Evolutionary conservation across 2,329 filamentous ascomycete genomes (phyloP).

Genomic region (Aspergillus fischeri): DNA sequence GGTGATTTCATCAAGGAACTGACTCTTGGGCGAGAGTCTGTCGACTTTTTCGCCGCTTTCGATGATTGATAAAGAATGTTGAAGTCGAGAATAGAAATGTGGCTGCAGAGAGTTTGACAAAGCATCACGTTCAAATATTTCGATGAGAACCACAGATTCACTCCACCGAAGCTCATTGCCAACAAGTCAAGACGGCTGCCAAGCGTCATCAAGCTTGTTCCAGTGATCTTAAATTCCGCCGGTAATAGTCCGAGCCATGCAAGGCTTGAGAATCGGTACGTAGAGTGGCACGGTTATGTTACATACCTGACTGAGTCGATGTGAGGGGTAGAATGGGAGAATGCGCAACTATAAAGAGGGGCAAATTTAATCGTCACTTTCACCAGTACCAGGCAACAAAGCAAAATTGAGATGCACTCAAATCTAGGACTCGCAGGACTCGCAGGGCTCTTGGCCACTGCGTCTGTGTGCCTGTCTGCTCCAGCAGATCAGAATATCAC

Average conservation of each 20-base stretch:
- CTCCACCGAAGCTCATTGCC: too few species aligned
- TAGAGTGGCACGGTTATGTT: neutral
- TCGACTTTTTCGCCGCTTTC: too few species aligned
- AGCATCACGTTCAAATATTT: too few species aligned
- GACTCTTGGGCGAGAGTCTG: too few species aligned
- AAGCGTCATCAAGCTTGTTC: neutral
- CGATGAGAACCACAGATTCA: too few species aligned
- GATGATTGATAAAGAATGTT: too few species aligned
- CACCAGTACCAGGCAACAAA: neutral
- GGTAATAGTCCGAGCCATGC: neutral
- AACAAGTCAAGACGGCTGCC: neutral
- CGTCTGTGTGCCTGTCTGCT: conserved; percentile 9
- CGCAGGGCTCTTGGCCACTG: conserved; percentile 4
- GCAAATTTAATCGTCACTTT: too few species aligned
- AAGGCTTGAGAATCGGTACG: neutral
- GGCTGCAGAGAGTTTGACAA: too few species aligned
- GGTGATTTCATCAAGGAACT: too few species aligned
- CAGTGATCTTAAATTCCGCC: neutral
- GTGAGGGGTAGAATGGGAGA: neutral
- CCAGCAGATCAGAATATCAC: conserved; percentile 17
- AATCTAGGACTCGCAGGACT: neutral
- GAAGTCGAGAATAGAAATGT: too few species aligned
- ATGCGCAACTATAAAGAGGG: neutral
- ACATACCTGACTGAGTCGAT: neutral
- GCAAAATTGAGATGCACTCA: conserved; percentile 2